A percentile compares a stretch with the other conserved stretches of the same genome.
These are phyloP conservation scores for Dioscorea dumetorum DNA, from an alignment of 106 monocot species.

Conservation along the genomic window DNA sequence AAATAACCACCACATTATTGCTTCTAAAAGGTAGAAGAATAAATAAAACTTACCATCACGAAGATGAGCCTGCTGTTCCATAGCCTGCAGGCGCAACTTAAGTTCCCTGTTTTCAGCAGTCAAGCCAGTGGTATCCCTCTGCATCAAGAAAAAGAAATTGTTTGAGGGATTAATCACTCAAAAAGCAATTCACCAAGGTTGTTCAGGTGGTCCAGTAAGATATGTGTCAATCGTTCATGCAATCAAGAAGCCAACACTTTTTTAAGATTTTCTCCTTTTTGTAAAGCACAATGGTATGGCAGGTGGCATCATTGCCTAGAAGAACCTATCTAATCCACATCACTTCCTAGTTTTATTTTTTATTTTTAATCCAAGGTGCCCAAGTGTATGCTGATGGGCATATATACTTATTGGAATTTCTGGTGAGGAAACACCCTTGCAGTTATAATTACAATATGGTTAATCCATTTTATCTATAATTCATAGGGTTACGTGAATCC, in stretches of 20 bases:
- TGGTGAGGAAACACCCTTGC: too few species aligned
- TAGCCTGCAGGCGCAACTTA: slow-evolving; percentile 79
- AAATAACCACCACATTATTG: background rate
- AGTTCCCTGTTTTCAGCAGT: slow-evolving; percentile 91
- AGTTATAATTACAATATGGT: too few species aligned
- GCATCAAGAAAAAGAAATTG: background rate
- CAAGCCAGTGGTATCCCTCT: slow-evolving; percentile 85
- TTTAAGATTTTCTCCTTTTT: background rate
- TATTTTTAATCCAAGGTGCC: too few species aligned
- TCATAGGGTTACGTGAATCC: too few species aligned
- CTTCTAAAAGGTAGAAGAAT: background rate
- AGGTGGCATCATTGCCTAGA: background rate
- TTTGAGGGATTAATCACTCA: background rate
- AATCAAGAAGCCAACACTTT: background rate
- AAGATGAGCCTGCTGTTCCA: slow-evolving; percentile 93
- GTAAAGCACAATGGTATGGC: too few species aligned
- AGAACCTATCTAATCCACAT: background rate
- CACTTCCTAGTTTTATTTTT: too few species aligned
- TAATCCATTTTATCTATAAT: too few species aligned
- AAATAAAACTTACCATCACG: slow-evolving; percentile 51
- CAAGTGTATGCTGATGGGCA: too few species aligned
- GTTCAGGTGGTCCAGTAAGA: background rate
- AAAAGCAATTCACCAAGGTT: background rate
- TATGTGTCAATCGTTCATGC: background rate
- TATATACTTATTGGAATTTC: too few species aligned